phyloP scores from a whole-genome alignment of 495 filamentous ascomycete genomes.

The Lichenothelia convexa region DNA sequence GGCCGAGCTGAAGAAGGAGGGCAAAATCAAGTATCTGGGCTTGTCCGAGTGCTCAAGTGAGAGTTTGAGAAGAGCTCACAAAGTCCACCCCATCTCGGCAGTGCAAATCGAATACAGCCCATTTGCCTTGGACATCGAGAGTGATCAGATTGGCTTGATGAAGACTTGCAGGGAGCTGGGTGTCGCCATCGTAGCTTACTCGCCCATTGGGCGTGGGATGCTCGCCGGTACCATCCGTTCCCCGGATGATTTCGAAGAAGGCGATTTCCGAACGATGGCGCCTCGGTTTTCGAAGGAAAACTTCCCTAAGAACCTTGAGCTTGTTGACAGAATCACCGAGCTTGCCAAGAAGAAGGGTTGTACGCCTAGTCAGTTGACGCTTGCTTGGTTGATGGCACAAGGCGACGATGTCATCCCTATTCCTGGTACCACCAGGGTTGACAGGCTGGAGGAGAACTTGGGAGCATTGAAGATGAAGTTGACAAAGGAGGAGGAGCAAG shows the following conservation, averaged over 20 bases:
- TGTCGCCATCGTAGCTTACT: constrained; percentile 40
- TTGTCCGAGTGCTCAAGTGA: constrained; percentile 35
- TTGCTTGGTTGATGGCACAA: constrained; percentile 40
- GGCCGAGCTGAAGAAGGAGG: constrained; percentile 23
- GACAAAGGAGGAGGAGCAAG: constrained; percentile 17
- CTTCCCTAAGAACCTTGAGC: constrained; percentile 32
- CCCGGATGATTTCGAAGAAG: constrained; percentile 26
- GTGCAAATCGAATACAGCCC: constrained; percentile 47
- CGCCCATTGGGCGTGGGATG: constrained; percentile 42
- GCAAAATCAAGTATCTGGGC: constrained; percentile 43
- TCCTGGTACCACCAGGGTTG: constrained; percentile 23
- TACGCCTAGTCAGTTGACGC: constrained; percentile 30
- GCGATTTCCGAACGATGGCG: constrained; percentile 21
- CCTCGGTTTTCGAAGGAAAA: constrained; percentile 34
- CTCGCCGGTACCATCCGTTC: constrained; percentile 31
- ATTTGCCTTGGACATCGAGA: constrained; percentile 40
- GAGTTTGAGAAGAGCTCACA: constrained; percentile 40
- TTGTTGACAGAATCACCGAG: constrained; percentile 29
- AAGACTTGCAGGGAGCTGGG: constrained; percentile 42
- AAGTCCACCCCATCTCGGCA: constrained; percentile 38
- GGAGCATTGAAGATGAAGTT: constrained; percentile 15
- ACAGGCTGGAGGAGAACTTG: constrained; percentile 19
- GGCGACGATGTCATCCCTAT: constrained; percentile 35
- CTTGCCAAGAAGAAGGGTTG: constrained; percentile 30
- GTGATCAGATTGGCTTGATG: constrained; percentile 26